These are phyloP conservation scores for Neurospora terricola DNA, from an alignment of 495 filamentous ascomycete genomes.

Conservation along the genomic window DNA sequence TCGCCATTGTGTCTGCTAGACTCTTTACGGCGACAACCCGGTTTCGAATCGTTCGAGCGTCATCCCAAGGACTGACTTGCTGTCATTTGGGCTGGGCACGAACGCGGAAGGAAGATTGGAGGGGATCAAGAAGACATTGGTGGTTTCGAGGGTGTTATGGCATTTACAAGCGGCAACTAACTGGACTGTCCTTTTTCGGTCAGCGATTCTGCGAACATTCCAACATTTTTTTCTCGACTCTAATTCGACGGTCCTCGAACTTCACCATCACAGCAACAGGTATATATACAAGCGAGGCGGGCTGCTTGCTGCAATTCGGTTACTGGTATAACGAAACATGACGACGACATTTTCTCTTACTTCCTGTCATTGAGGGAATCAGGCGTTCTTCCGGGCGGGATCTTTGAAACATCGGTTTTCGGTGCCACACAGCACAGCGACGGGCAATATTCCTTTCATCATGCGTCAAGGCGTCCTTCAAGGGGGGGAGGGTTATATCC, in stretches of 20 bases:
- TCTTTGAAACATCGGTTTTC: not conserved
- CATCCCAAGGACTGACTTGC: not conserved
- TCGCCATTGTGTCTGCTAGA: not conserved
- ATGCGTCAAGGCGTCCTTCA: not conserved
- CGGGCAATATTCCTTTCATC: not conserved
- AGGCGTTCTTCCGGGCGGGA: not conserved
- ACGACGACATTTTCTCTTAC: not conserved
- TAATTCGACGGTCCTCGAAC: not conserved
- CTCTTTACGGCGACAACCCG: not conserved
- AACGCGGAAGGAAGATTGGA: not conserved
- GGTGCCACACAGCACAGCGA: not conserved
- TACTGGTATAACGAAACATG: not conserved
- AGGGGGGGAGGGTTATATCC: not conserved
- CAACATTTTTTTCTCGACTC: not conserved
- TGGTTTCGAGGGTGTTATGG: not conserved
- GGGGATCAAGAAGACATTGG: not conserved
- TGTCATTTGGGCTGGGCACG: not conserved
- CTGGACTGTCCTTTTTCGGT: not conserved
- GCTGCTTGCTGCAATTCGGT: not conserved
- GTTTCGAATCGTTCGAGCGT: not conserved
- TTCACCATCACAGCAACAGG: not conserved
- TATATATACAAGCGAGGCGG: not conserved
- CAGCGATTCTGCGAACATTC: not conserved
- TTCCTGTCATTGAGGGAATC: not conserved
- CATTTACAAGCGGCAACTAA: not conserved